Conservation (phyloP, 2,329 filamentous ascomycete genomes). For the Botrytis paeoniae region DNA sequence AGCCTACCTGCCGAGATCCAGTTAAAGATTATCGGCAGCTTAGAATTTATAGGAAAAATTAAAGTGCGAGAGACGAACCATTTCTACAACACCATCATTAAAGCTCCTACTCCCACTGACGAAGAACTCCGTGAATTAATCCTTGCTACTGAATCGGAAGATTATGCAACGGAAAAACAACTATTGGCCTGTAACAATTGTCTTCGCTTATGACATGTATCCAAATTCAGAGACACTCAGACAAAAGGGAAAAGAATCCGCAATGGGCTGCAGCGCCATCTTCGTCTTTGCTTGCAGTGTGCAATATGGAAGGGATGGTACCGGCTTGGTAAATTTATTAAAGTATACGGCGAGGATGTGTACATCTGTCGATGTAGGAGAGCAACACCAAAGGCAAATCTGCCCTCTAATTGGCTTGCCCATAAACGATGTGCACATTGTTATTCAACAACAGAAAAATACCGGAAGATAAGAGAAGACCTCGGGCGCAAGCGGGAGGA, state of each 20-base stretch:
- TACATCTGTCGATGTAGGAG: not conserved
- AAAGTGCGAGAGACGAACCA: not conserved
- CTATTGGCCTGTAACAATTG: not conserved
- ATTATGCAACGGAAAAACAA: not conserved
- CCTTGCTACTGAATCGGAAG: not conserved
- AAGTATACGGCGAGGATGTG: not conserved
- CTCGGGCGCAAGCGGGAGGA: no score
- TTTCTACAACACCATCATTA: not conserved
- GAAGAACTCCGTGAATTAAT: not conserved
- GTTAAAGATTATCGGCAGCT: not conserved
- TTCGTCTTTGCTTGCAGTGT: not conserved
- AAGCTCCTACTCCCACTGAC: not conserved
- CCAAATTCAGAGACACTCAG: not conserved
- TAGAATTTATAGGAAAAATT: not conserved
- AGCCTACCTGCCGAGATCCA: not conserved
- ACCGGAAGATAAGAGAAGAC: not conserved
- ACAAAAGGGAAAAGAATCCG: not conserved
- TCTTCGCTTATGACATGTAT: not conserved
- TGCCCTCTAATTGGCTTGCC: not conserved
- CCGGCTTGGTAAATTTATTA: not conserved
- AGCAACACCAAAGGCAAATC: not conserved
- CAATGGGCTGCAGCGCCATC: not conserved
- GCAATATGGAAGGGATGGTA: not conserved
- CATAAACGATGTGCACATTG: not conserved
- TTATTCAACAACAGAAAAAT: not conserved